phyloP scores from a whole-genome alignment of 352 stramenopile species.

The Proteromonas lacertae region DNA sequence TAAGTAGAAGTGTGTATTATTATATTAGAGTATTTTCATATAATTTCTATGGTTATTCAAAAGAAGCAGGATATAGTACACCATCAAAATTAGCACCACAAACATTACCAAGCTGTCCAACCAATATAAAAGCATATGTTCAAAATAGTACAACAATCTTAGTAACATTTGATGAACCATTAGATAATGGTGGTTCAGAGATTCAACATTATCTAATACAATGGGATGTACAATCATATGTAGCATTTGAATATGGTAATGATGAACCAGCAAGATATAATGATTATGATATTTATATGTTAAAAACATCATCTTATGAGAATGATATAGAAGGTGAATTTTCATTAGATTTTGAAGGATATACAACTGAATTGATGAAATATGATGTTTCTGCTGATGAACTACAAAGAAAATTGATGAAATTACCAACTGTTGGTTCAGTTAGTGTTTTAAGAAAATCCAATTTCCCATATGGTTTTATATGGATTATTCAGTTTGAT shows the following conservation, averaged over 20 bases:
- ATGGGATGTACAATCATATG: slow-evolving; percentile 49
- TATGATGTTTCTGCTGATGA: slow-evolving; percentile 12
- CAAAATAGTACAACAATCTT: background rate
- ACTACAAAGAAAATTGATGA: slow-evolving; percentile 19
- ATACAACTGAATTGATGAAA: slow-evolving; percentile 12
- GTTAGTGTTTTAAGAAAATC: slow-evolving; percentile 6
- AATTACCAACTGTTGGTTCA: slow-evolving; percentile 10
- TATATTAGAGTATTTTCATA: slow-evolving; percentile 54
- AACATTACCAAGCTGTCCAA: slow-evolving; percentile 26
- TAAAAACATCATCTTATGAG: slow-evolving; percentile 28
- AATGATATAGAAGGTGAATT: slow-evolving; percentile 38
- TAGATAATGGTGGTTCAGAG: slow-evolving; percentile 35
- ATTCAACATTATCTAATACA: slow-evolving; percentile 61
- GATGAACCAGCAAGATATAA: slow-evolving; percentile 27
- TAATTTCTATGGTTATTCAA: slow-evolving; percentile 55
- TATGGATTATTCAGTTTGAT: background rate
- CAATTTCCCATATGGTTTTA: background rate
- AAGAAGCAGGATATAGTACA: slow-evolving; percentile 18
- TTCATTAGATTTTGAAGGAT: slow-evolving; percentile 23
- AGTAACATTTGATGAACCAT: slow-evolving; percentile 10
- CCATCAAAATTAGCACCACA: slow-evolving; percentile 25
- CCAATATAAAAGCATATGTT: slow-evolving; percentile 8
- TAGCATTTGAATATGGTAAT: slow-evolving; percentile 10
- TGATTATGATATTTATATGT: slow-evolving; percentile 34
- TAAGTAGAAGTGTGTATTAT: slow-evolving; percentile 29